Evolutionary conservation across 2,329 filamentous ascomycete species (phyloP), one percentile per base, ranked within the genome.

Genomic region (Gliomastix tumulicola): DNA sequence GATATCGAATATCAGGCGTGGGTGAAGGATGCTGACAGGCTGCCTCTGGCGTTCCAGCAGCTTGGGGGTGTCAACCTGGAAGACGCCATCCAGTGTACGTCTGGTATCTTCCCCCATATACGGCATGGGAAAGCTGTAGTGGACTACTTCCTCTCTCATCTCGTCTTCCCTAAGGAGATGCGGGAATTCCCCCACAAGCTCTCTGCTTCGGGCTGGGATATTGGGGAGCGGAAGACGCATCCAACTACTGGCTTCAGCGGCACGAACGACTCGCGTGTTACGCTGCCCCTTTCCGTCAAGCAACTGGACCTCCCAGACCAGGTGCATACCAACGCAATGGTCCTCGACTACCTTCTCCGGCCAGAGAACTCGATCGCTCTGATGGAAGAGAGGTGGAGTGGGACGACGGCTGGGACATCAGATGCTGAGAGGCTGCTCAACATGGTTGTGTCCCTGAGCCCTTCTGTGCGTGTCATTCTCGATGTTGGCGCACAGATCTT

Each of bases 161-260:
- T 81, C 38, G 78, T 84, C 0, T 86, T 86, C 36, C 78, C 81
- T 0, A 57, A 57, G 1, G 71, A 84, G 41, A 78, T 79, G 1
- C 81, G 77, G 31, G 73, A 84, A 35, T 86, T 84, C 42, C 61
- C 62, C 0, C 50, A 69, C 9, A 85, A 84, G 41, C 53, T 86
- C 0, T 74, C 79, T 22, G 70, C 76, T 0, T 83, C 76, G 0
- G 79, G 76, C 0, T 87, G 81, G 81, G 81, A 86, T 44, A 59
- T 86, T 3, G 30, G 33, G 13, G 5, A 11, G 12, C 13, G 15
- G 9, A 21, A n/a, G 8, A 19, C 16, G n/a, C 32, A 21, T 11
- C 30, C 68, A 2, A 82, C 79, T 0, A 84, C 80, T 0, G 82
- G 82, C 0, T 88, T 88, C 49, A 82, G 76, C 7, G 82, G 82